Evolutionary conservation across 2,329 filamentous ascomycete species (phyloP).

Genomic region (Scolecobasidium constrictum): DNA sequence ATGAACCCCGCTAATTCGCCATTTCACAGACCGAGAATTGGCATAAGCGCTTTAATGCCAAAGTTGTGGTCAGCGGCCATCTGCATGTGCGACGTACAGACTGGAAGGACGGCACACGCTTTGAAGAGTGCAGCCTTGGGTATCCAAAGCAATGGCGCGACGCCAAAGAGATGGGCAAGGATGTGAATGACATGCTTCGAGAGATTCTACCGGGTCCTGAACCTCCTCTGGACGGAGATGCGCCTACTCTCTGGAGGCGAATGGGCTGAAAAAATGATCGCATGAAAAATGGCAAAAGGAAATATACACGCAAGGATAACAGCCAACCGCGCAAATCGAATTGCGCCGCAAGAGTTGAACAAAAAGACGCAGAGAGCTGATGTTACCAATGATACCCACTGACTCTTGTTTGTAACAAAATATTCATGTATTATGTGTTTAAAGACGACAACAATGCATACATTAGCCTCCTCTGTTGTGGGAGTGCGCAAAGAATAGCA

Average conservation of each 20-base stretch:
- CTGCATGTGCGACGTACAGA: slow-evolving; percentile 35
- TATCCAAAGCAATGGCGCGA: slow-evolving; percentile 37
- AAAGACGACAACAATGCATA: too few relatives aligned
- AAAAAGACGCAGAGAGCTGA: too few relatives aligned
- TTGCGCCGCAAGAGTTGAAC: too few relatives aligned
- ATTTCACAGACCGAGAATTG: slow-evolving; percentile 32
- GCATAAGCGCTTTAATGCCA: slow-evolving; percentile 34
- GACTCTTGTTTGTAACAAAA: not conserved
- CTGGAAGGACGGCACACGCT: slow-evolving; percentile 33
- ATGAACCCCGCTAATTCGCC: not conserved
- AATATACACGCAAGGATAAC: too few relatives aligned
- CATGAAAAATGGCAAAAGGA: too few relatives aligned
- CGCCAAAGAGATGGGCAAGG: slow-evolving; percentile 29
- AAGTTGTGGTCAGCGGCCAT: slow-evolving; percentile 36
- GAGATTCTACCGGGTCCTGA: slow-evolving; percentile 34
- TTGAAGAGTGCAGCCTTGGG: slow-evolving; percentile 36
- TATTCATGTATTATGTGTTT: not conserved
- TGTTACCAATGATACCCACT: not conserved
- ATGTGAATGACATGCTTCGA: slow-evolving; percentile 33
- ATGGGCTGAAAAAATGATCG: slow-evolving; percentile 6
- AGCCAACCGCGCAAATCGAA: too few relatives aligned
- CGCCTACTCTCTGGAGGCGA: slow-evolving; percentile 16
- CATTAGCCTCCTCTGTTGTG: too few relatives aligned
- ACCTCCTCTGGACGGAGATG: slow-evolving; percentile 18
- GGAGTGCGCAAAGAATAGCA: too few relatives aligned